phyloP scores from a whole-genome alignment of 2,329 filamentous ascomycete genomes.

The Arthrobotrys sinensis region DNA sequence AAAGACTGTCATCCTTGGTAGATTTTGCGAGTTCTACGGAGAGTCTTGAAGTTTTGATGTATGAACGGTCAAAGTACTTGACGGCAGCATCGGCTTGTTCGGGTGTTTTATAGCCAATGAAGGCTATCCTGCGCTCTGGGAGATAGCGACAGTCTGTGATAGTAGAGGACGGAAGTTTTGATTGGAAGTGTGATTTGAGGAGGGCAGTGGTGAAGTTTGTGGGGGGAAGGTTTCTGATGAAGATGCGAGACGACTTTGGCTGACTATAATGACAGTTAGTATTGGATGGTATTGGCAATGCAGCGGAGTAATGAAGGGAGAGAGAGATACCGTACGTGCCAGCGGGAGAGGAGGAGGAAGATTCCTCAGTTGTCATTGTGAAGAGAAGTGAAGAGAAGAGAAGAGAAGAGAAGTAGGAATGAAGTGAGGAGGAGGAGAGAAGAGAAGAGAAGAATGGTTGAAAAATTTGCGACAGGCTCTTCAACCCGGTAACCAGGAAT shows the following conservation, averaged over 20 bases:
- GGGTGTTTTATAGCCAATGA: constrained; percentile 89
- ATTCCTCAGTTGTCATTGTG: constrained; percentile 38
- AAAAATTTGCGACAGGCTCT: constrained; percentile 3
- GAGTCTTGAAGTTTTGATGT: constrained; percentile 96
- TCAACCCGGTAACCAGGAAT: too few relatives aligned
- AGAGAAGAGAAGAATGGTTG: not conserved
- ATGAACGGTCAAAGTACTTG: constrained; percentile 95
- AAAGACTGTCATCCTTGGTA: constrained; percentile 68
- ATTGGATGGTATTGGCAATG: constrained; percentile 45
- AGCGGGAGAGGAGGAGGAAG: constrained; percentile 20
- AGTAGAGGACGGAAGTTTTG: constrained; percentile 72
- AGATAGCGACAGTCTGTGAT: constrained; percentile 95
- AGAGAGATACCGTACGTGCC: constrained; percentile 56
- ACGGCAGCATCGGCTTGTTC: constrained; percentile 86
- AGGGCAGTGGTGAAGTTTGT: constrained; percentile 83
- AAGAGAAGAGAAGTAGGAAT: constrained; percentile 7
- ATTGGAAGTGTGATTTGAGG: constrained; percentile 89
- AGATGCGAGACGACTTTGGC: constrained; percentile 75
- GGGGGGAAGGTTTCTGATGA: constrained; percentile 85
- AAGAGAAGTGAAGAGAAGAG: not conserved
- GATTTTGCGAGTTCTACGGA: constrained; percentile 88
- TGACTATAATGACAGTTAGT: constrained; percentile 37
- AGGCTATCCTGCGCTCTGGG: constrained; percentile 89
- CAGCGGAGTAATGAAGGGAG: not conserved
- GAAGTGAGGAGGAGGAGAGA: not conserved